Conservation (phyloP, 192 early-diverging fungal genomes). For the Physocladia obscura region DNA sequence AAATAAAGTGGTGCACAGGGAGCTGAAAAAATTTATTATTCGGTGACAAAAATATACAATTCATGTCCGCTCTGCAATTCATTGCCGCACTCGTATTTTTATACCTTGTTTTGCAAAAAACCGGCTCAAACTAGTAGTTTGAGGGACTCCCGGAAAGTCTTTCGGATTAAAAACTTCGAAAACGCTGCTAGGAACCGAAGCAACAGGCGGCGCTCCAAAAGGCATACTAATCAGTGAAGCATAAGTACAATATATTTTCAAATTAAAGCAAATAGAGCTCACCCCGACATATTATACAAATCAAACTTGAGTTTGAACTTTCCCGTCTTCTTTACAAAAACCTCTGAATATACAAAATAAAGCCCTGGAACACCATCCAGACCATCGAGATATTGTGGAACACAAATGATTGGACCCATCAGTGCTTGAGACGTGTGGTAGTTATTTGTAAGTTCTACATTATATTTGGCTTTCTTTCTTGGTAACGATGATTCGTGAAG, state of each 20-base stretch:
- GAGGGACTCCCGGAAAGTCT: conserved; percentile 39
- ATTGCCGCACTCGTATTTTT: not conserved
- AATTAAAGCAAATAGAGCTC: conserved; percentile 13
- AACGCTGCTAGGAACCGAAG: conserved; percentile 3
- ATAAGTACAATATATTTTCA: not conserved
- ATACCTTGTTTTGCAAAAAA: conserved; percentile 38
- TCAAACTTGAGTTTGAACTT: conserved; percentile 39
- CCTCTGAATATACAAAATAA: conserved; percentile 43
- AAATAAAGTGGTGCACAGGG: no score
- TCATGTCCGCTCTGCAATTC: no score
- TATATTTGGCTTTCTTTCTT: not conserved
- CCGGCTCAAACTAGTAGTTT: conserved; percentile 34
- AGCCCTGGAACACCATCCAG: conserved; percentile 15
- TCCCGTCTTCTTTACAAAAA: conserved; percentile 35
- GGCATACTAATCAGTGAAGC: no score
- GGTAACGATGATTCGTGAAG: not conserved
- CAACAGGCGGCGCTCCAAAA: not conserved
- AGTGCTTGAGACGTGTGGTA: conserved; percentile 25
- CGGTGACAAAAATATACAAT: no score
- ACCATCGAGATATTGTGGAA: conserved; percentile 31
- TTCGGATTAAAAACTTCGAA: conserved; percentile 38
- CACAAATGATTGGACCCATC: conserved; percentile 36
- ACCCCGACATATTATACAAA: conserved; percentile 38
- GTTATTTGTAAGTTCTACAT: not conserved
- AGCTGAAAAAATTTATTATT: no score